Conservation (phyloP, 176 grass and related monocot species). For the Triticum monococcum region DNA sequence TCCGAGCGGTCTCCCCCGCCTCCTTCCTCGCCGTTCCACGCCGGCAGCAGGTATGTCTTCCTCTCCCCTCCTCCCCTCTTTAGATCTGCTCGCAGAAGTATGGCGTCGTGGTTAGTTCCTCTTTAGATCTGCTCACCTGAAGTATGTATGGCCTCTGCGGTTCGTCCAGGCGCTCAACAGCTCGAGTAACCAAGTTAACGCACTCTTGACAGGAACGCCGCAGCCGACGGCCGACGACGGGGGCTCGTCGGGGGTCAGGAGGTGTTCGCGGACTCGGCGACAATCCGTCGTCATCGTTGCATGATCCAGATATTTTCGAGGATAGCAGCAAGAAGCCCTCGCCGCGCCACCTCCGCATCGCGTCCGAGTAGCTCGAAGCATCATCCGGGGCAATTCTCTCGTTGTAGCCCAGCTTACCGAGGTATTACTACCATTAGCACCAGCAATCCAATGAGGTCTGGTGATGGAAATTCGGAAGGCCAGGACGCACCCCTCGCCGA, state of each 20-base stretch:
- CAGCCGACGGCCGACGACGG: not conserved
- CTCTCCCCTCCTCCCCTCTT: not conserved
- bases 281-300: not conserved
- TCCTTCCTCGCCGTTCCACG: not conserved
- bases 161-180: not conserved
- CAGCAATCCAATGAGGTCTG: conserved; percentile 18
- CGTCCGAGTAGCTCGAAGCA: not conserved
- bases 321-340: conserved; percentile 11
- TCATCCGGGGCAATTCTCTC: not conserved
- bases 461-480: not conserved
- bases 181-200: too few species aligned
- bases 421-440: not conserved
- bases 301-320: conserved; percentile 43
- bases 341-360: not conserved
- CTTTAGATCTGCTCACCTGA: not conserved
- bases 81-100: not conserved
- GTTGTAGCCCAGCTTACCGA: not conserved
- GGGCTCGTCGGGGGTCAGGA: not conserved
- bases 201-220: not conserved
- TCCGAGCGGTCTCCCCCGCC: not conserved
- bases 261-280: not conserved
- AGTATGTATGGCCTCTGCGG: not conserved
- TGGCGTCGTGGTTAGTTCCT: not conserved
- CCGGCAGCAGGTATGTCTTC: not conserved
- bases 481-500: not conserved